These are phyloP conservation scores for Globisporangium barbulae DNA, from an alignment of 352 stramenopile species.

Conservation along the genomic window DNA sequence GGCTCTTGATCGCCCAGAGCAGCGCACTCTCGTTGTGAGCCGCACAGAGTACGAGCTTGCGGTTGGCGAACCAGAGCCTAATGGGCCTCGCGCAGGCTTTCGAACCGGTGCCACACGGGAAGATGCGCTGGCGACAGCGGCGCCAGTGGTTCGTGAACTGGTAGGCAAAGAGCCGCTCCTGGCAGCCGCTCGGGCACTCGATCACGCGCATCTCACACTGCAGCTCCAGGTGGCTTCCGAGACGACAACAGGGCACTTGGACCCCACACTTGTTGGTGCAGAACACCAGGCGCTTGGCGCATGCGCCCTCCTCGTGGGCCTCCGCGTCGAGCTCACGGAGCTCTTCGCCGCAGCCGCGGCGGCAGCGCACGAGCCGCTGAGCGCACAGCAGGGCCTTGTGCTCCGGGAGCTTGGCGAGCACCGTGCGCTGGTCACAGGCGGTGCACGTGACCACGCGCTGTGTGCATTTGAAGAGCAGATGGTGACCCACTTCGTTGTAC, in stretches of 20 bases:
- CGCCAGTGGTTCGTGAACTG: slow-evolving; percentile 55
- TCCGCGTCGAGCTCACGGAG: slow-evolving; percentile 39
- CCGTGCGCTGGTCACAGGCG: slow-evolving; percentile 38
- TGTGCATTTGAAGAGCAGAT: slow-evolving; percentile 51
- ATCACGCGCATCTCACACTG: slow-evolving; percentile 61
- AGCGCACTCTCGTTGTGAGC: slow-evolving; percentile 50
- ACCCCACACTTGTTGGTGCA: slow-evolving; percentile 60
- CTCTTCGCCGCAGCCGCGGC: slow-evolving; percentile 43
- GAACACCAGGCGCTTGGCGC: slow-evolving; percentile 35
- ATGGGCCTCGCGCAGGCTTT: slow-evolving; percentile 56
- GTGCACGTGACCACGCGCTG: slow-evolving; percentile 48
- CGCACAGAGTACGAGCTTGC: slow-evolving; percentile 44
- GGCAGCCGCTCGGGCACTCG: slow-evolving; percentile 54
- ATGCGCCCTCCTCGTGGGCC: slow-evolving; percentile 46
- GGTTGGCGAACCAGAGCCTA: slow-evolving; percentile 44
- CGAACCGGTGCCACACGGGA: slow-evolving; percentile 50
- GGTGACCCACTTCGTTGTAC: slow-evolving; percentile 52
- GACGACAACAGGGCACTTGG: slow-evolving; percentile 24
- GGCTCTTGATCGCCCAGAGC: slow-evolving; percentile 56
- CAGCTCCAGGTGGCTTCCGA: slow-evolving; percentile 40
- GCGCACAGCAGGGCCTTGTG: slow-evolving; percentile 50
- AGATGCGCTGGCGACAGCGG: slow-evolving; percentile 61
- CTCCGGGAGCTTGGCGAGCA: slow-evolving; percentile 29
- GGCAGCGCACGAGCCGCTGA: slow-evolving; percentile 48
- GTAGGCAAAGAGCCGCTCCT: slow-evolving; percentile 55